A percentile compares a stretch with the other conserved stretches of the same genome.
Evolutionary conservation across 2,329 filamentous ascomycete genomes (phyloP).

Genomic region (Ophiostoma sp.): DNA sequence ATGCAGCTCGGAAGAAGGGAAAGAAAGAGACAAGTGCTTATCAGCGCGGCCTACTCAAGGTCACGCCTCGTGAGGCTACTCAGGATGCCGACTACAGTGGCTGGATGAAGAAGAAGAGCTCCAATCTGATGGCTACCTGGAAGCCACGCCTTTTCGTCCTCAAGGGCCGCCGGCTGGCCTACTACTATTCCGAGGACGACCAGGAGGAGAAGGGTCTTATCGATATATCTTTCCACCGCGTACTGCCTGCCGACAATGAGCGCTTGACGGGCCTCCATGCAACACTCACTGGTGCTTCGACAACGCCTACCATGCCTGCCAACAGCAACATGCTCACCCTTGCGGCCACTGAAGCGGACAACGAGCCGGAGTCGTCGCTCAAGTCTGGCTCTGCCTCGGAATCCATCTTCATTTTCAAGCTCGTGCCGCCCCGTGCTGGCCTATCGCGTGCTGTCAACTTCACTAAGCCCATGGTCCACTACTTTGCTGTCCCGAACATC

Average conservation of each 20-base stretch:
- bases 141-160: conserved; percentile 94
- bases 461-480: conserved; percentile 94
- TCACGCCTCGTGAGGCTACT: conserved; percentile 77
- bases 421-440: conserved; percentile 82
- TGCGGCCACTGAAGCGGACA: conserved; percentile 44
- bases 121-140: conserved; percentile 94
- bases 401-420: conserved; percentile 94
- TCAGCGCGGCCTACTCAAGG: conserved; percentile 75
- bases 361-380: conserved; percentile 34
- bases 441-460: conserved; percentile 90
- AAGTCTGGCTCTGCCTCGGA: conserved; percentile 39
- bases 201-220: conserved; percentile 91
- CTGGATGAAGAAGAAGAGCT: conserved; percentile 99
- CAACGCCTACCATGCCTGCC: conserved; percentile 53
- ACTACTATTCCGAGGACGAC: conserved; percentile 93
- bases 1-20: conserved; percentile 56
- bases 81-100: conserved; percentile 84
- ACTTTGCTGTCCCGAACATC: conserved; percentile 90
- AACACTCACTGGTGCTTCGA: conserved; percentile 80
- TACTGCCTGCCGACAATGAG: conserved; percentile 91
- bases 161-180: conserved; percentile 82
- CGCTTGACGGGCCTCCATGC: conserved; percentile 85
- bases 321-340: conserved; percentile 43
- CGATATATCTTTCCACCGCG: conserved; percentile 94
- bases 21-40: conserved; percentile 97